These are phyloP conservation scores for Onygena corvina DNA, from an alignment of 2,329 filamentous ascomycete species.

Conservation along the genomic window DNA sequence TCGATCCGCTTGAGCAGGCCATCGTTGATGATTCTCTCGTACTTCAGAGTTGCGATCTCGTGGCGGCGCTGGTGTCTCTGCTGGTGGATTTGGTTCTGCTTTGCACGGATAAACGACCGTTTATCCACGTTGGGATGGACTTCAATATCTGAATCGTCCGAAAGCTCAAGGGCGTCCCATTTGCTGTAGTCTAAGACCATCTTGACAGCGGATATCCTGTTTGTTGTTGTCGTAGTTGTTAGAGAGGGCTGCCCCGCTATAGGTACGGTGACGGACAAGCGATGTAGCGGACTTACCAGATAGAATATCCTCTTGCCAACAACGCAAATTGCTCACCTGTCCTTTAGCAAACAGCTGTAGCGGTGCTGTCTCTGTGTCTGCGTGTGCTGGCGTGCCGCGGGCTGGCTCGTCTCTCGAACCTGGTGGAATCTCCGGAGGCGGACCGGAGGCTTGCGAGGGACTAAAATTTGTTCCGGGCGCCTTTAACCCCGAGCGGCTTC, in stretches of 20 bases:
- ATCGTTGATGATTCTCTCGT: constrained; percentile 83
- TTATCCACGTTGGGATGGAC: constrained; percentile 99
- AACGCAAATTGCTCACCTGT: neutral
- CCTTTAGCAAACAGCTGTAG: too few relatives aligned
- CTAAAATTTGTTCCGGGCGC: constrained; percentile 5
- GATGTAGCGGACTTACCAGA: neutral
- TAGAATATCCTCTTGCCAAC: neutral
- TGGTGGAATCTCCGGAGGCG: neutral
- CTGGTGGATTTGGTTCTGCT: constrained; percentile 93
- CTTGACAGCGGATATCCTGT: constrained; percentile 6
- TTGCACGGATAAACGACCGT: constrained; percentile 92
- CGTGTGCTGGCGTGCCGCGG: neutral
- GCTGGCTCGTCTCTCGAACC: neutral
- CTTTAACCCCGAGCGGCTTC: neutral
- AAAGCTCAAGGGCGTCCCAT: constrained; percentile 79
- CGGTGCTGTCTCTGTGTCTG: too few relatives aligned
- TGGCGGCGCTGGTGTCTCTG: constrained; percentile 74
- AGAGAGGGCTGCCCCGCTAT: neutral
- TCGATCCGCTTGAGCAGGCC: constrained; percentile 76
- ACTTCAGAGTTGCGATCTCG: constrained; percentile 83
- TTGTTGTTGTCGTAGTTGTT: neutral
- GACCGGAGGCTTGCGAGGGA: neutral
- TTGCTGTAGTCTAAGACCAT: constrained; percentile 54
- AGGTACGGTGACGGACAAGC: neutral
- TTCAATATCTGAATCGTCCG: constrained; percentile 94